Percentiles rank a stretch among this genome's conserved stretches.
These are phyloP conservation scores for Botrytis aclada DNA, from an alignment of 2,329 filamentous ascomycete genomes.

Conservation along the genomic window DNA sequence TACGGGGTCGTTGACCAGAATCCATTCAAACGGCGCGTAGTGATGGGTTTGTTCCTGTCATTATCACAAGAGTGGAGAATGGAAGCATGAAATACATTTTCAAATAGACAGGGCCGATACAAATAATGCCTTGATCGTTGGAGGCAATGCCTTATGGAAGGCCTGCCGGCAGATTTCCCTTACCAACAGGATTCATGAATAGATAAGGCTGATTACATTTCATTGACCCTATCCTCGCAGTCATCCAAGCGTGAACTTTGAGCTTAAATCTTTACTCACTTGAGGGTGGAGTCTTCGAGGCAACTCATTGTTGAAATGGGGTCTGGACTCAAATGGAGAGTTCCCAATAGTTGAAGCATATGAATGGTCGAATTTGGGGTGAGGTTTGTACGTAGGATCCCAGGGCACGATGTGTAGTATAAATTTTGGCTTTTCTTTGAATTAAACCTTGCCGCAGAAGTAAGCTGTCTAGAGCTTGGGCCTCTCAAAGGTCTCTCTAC, in stretches of 20 bases:
- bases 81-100: no score
- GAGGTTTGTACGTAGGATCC: neutral
- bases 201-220: neutral
- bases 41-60: neutral
- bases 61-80: neutral
- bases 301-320: no score
- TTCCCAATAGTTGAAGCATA: neutral
- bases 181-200: neutral
- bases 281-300: neutral
- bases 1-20: neutral
- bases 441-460: neutral
- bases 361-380: neutral
- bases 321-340: neutral
- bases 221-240: neutral
- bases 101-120: neutral
- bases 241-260: neutral
- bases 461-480: neutral
- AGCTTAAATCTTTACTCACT: neutral
- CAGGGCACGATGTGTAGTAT: neutral
- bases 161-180: neutral
- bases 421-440: neutral
- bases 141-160: neutral
- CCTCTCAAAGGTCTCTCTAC: neutral
- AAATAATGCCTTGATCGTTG: neutral
- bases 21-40: neutral